These are phyloP conservation scores for Phytophthora tubulina DNA, from an alignment of 352 stramenopile species.

Conservation along the genomic window DNA sequence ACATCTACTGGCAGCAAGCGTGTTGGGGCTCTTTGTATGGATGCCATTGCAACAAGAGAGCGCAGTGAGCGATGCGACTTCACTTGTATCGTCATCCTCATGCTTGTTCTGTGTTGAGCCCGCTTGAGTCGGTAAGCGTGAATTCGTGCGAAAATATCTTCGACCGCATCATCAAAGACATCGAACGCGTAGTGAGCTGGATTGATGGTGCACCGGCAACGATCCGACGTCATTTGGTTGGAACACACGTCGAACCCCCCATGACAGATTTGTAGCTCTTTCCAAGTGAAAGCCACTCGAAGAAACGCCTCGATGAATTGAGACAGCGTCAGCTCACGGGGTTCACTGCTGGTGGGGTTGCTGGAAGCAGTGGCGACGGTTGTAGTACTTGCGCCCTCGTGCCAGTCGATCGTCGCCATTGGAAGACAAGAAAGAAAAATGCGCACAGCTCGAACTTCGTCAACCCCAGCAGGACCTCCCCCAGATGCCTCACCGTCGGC, in stretches of 20 bases:
- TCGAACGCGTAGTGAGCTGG: constrained; percentile 47
- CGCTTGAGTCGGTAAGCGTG: constrained; percentile 38
- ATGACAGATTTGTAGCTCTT: constrained; percentile 60
- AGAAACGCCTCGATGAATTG: constrained; percentile 69
- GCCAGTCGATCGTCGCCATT: constrained; percentile 32
- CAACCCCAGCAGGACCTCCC: constrained; percentile 33
- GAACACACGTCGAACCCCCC: constrained; percentile 68
- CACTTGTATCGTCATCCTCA: constrained; percentile 43
- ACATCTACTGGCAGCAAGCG: constrained; percentile 23
- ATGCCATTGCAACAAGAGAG: constrained; percentile 26
- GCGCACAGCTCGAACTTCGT: constrained; percentile 60
- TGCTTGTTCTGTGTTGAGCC: constrained; percentile 37
- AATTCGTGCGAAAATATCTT: constrained; percentile 57
- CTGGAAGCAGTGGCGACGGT: constrained; percentile 2
- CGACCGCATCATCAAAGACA: constrained; percentile 54
- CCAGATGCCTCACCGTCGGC: constrained; percentile 3
- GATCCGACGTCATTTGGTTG: constrained; percentile 54
- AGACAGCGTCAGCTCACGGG: constrained; percentile 47
- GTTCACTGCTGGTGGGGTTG: constrained; percentile 6
- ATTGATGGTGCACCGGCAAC: constrained; percentile 47
- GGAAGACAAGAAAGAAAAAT: constrained; percentile 72
- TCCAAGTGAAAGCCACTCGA: constrained; percentile 54
- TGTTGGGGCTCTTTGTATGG: constrained; percentile 13
- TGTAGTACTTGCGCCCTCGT: constrained; percentile 17
- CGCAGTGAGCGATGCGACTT: constrained; percentile 32